phyloP scores from a whole-genome alignment of 2,329 filamentous ascomycete species.

The Tolypocladium pustulatum region DNA sequence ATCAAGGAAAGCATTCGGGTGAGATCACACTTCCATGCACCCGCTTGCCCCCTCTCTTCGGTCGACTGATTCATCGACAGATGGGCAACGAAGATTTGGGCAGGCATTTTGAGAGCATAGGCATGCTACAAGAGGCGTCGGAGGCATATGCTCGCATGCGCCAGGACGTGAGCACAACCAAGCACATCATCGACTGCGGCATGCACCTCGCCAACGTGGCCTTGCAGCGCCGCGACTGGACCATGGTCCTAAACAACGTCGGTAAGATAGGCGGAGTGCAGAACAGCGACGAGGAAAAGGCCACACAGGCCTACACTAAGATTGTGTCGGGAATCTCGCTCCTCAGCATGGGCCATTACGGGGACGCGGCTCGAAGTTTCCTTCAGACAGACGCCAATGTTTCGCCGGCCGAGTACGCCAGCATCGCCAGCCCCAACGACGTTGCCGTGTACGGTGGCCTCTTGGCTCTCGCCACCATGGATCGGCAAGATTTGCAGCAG shows the following conservation, averaged over 20 bases:
- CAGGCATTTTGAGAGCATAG: conserved; percentile 68
- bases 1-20: conserved; percentile 95
- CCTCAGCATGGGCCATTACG: conserved; percentile 34
- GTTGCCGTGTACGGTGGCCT: conserved; percentile 87
- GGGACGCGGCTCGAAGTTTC: conserved; percentile 62
- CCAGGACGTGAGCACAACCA: conserved; percentile 73
- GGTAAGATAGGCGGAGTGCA: conserved; percentile 52
- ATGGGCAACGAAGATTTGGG: conserved; percentile 94
- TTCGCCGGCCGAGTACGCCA: conserved; percentile 48
- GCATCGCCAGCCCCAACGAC: conserved; percentile 74
- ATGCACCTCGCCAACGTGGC: conserved; percentile 68
- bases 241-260: conserved; percentile 48
- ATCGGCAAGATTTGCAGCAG: conserved; percentile 61
- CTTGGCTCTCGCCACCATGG: conserved; percentile 82
- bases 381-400: conserved; percentile 46
- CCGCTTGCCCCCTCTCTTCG: background rate
- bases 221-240: conserved; percentile 70
- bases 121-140: conserved; percentile 60
- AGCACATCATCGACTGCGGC: conserved; percentile 74
- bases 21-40: conserved; percentile 8
- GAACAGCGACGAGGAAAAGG: conserved; percentile 34
- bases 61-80: conserved; percentile 30
- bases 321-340: conserved; percentile 40
- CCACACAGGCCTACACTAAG: conserved; percentile 37
- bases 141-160: conserved; percentile 82